phyloP scores from a whole-genome alignment of 169 alveolate species.

The Plasmodium reichenowi region DNA sequence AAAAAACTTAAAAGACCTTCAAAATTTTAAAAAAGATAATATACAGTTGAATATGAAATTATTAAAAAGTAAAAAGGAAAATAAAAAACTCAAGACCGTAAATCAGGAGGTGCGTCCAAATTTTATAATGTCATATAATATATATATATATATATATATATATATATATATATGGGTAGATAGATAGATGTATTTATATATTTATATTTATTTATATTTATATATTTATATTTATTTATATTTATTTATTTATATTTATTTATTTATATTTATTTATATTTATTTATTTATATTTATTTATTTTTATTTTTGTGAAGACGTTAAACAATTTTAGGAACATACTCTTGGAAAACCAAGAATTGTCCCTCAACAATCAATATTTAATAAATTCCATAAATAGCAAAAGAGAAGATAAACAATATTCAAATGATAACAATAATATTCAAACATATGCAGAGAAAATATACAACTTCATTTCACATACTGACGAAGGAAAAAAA shows the following conservation, averaged over 20 bases:
- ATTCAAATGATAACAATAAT: background rate
- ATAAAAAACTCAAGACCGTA: background rate
- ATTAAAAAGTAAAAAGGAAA: background rate
- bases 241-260: background rate
- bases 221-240: background rate
- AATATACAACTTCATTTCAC: slow-evolving; percentile 24
- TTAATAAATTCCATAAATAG: slow-evolving; percentile 12
- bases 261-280: no score
- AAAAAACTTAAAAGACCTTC: background rate
- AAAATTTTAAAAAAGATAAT: background rate
- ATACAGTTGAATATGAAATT: background rate
- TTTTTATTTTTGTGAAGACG: slow-evolving; percentile 6
- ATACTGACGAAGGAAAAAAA: slow-evolving; percentile 16
- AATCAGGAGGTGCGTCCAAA: background rate
- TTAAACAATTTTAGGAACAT: slow-evolving; percentile 25
- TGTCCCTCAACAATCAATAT: slow-evolving; percentile 25
- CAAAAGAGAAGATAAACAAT: slow-evolving; percentile 13
- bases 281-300: slow-evolving; percentile 1
- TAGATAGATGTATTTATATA: no score
- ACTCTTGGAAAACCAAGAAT: slow-evolving; percentile 23
- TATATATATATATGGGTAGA: no score
- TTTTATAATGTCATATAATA: no score
- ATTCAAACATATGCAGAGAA: slow-evolving; percentile 46
- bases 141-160: no score
- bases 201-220: no score